Conservation (phyloP, 805 yeast species). For the Metschnikowia hibisci region DNA sequence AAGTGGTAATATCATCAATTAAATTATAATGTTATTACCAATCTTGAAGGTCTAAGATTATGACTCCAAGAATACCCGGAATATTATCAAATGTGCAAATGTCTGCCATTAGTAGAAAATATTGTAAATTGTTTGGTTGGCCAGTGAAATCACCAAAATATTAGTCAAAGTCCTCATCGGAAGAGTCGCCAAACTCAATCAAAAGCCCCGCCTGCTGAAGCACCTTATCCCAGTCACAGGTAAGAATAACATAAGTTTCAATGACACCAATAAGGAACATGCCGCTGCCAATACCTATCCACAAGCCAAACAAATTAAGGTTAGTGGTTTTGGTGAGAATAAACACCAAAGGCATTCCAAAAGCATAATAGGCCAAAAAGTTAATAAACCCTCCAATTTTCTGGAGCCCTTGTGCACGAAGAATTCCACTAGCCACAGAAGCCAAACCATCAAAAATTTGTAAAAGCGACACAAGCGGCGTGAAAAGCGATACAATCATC, state of each 20-base stretch:
- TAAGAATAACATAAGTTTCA: constrained; percentile 45
- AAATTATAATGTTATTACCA: too few relatives aligned
- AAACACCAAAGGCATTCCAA: constrained; percentile 67
- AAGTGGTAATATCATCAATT: too few relatives aligned
- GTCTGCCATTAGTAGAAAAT: too few relatives aligned
- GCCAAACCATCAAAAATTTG: constrained; percentile 70
- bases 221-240: constrained; percentile 52
- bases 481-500: constrained; percentile 49
- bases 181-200: constrained; percentile 15
- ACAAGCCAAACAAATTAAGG: constrained; percentile 56
- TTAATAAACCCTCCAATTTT: constrained; percentile 68
- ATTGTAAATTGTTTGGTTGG: too few relatives aligned
- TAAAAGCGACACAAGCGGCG: constrained; percentile 59
- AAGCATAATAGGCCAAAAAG: constrained; percentile 62
- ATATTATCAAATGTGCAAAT: too few relatives aligned
- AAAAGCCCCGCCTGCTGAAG: constrained; percentile 29
- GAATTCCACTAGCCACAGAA: constrained; percentile 65
- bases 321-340: constrained; percentile 45
- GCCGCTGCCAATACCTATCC: constrained; percentile 73
- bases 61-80: too few relatives aligned
- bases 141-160: too few relatives aligned
- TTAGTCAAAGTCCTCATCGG: constrained; percentile 9
- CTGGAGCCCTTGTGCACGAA: constrained; percentile 76
- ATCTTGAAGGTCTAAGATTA: too few relatives aligned
- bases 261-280: constrained; percentile 49